Percentiles rank a stretch among this genome's conserved stretches.
Evolutionary conservation across 257 asterid species (phyloP).

Genomic region (Nicotiana paniculata): DNA sequence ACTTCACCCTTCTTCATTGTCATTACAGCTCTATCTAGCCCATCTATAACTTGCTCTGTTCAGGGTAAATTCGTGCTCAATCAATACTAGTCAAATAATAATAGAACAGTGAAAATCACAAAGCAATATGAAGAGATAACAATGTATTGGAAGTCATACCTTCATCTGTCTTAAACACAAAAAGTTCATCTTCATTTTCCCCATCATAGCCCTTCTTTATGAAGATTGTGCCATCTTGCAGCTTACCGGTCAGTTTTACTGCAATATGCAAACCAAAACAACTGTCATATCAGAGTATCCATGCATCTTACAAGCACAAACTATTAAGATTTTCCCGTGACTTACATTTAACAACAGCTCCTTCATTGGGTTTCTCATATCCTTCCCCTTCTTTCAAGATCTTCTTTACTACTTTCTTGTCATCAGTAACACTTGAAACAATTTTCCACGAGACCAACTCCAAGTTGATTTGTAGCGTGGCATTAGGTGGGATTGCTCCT

Average conservation of each 20-base stretch:
- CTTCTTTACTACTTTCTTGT: slow-evolving; percentile 61
- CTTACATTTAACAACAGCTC: slow-evolving; percentile 57
- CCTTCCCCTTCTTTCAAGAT: slow-evolving; percentile 64
- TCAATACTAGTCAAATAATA: background rate
- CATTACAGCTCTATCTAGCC: slow-evolving; percentile 52
- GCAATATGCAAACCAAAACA: background rate
- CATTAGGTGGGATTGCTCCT: slow-evolving; percentile 52
- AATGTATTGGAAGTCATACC: slow-evolving; percentile 22
- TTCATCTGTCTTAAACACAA: slow-evolving; percentile 66
- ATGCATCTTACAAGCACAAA: background rate
- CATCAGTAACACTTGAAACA: slow-evolving; percentile 53
- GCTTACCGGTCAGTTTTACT: slow-evolving; percentile 63
- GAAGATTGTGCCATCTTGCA: slow-evolving; percentile 58
- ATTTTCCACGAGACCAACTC: slow-evolving; percentile 64
- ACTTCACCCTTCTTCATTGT: slow-evolving; percentile 65
- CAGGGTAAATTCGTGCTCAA: background rate
- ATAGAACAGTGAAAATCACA: background rate
- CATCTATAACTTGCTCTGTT: slow-evolving; percentile 66
- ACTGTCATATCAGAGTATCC: background rate
- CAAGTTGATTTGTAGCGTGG: slow-evolving; percentile 36
- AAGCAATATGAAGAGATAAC: background rate
- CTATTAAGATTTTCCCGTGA: background rate
- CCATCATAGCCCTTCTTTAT: slow-evolving; percentile 39
- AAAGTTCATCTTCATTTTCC: slow-evolving; percentile 43
- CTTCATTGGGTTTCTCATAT: slow-evolving; percentile 61